phyloP scores from a whole-genome alignment of 2,329 filamentous ascomycete genomes.

The Fusarium multiceps region DNA sequence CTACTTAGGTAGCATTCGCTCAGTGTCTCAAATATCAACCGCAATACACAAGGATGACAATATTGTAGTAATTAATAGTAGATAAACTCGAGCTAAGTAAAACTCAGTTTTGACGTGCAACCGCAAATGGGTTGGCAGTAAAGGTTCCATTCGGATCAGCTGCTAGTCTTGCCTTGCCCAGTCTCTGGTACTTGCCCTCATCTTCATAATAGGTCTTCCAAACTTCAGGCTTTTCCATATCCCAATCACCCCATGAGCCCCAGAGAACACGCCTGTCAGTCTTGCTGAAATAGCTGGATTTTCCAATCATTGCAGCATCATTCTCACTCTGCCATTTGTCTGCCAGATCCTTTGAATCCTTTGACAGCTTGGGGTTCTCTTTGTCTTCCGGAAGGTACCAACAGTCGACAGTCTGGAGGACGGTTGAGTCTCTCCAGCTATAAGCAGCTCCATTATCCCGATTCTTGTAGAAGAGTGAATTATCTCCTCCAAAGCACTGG shows the following conservation, averaged over 20 bases:
- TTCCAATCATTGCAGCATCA: conserved; percentile 48
- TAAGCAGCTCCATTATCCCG: conserved; percentile 59
- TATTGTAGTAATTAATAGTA: no score
- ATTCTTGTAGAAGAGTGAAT: conserved; percentile 56
- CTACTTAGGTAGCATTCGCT: no score
- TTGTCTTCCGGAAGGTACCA: conserved; percentile 30
- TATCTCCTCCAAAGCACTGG: conserved; percentile 57
- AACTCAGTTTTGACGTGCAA: not conserved
- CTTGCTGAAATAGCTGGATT: conserved; percentile 51
- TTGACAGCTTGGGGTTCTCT: no score
- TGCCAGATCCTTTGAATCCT: conserved; percentile 47
- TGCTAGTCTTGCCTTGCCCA: conserved; percentile 45
- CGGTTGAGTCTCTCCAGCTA: conserved; percentile 59
- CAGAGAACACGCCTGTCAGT: conserved; percentile 54
- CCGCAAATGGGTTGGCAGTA: conserved; percentile 52
- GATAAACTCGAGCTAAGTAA: no score
- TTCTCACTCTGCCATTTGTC: conserved; percentile 57
- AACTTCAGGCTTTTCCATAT: conserved; percentile 47
- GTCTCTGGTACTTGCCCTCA: conserved; percentile 49
- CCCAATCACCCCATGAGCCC: conserved; percentile 54
- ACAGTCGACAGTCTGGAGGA: conserved; percentile 56
- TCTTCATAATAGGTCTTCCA: conserved; percentile 53
- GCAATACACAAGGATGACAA: no score
- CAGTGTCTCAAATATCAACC: no score
- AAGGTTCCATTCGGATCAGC: conserved; percentile 53